Evolutionary conservation across 257 asterid species (phyloP), one percentile per base, ranked within the genome.

Genomic region (Nicotiana undulata): DNA sequence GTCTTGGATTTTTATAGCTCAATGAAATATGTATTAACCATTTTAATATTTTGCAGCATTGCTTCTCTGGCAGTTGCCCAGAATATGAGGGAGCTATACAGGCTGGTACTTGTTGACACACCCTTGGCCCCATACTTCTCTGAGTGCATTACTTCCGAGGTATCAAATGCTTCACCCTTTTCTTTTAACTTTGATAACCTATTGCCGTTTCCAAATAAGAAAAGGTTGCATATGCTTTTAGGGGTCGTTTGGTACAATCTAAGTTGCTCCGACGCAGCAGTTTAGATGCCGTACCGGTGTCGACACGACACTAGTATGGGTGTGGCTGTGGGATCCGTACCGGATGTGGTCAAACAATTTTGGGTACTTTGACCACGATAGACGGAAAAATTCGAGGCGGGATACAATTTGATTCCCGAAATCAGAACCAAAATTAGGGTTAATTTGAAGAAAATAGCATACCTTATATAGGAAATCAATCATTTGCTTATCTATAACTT

Each of bases 51-150:
- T 46, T 76, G 82, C 88, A 94, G 98, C 87, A 94, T 94, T 87
- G 97, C 97, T 63, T 88, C 97, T 16, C 84, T 94, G 81, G 97
- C 97, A 3, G 97, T 94, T 77, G 97, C 98, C 75, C 98, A 94
- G 86, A 94, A 94, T 80, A 94, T 94, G 98, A 90, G 97, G 88
- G 98, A 94, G 86, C 93, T 94, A 26, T 94, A 94, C 87, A 91
- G 97, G 76, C 90, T 94, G 70, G 98, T 94, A 83, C 98, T 94
- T 83, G 97, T 94, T 63, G 98, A 94, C 86, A 94, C 98, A 4
- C 98, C 98, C 53, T 87, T 94, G 82, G 98, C 97, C 84, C 97
- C 98, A 59, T 94, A 94, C 88, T 94, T 94, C 89, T 94, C 98
- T 0, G 97, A 93, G 89, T 93, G 97, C 89, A 86, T 94, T 79